phyloP scores from a whole-genome alignment of 768 basidiomycete species.

The Gymnopilus dilepis region DNA sequence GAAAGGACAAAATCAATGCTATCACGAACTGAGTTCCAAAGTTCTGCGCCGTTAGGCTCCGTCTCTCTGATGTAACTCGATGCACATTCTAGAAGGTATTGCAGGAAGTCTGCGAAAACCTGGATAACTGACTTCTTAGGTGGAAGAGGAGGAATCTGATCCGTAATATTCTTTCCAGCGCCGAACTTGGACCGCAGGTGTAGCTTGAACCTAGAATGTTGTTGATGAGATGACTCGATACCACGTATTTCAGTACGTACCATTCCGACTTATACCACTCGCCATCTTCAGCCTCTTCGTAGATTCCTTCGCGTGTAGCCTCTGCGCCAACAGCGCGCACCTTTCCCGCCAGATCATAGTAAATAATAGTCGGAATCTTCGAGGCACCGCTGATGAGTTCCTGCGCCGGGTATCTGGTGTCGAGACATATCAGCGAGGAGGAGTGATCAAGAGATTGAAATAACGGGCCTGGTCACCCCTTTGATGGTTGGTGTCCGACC shows the following conservation, averaged over 20 bases:
- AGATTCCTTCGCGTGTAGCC: constrained; percentile 43
- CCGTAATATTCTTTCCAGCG: constrained; percentile 25
- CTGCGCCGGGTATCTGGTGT: constrained; percentile 24
- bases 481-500: constrained; percentile 24
- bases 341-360: constrained; percentile 45
- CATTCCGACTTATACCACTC: constrained; percentile 47
- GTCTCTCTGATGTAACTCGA: constrained; percentile 47
- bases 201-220: constrained; percentile 35
- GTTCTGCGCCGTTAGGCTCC: constrained; percentile 42
- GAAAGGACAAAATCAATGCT: constrained; percentile 48
- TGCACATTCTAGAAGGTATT: constrained; percentile 49
- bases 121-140: constrained; percentile 42
- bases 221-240: neutral
- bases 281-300: constrained; percentile 46
- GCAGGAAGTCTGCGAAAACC: constrained; percentile 53
- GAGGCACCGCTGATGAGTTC: constrained; percentile 36
- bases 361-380: constrained; percentile 55
- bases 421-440: neutral
- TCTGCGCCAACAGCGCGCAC: constrained; percentile 52
- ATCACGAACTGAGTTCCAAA: constrained; percentile 44
- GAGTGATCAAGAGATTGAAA: neutral
- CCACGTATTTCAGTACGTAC: constrained; percentile 23
- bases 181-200: constrained; percentile 30
- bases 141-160: constrained; percentile 47
- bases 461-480: constrained; percentile 21